Evolutionary conservation across 169 alveolate species (phyloP).

Genomic region (Amoebophrya sp.): DNA sequence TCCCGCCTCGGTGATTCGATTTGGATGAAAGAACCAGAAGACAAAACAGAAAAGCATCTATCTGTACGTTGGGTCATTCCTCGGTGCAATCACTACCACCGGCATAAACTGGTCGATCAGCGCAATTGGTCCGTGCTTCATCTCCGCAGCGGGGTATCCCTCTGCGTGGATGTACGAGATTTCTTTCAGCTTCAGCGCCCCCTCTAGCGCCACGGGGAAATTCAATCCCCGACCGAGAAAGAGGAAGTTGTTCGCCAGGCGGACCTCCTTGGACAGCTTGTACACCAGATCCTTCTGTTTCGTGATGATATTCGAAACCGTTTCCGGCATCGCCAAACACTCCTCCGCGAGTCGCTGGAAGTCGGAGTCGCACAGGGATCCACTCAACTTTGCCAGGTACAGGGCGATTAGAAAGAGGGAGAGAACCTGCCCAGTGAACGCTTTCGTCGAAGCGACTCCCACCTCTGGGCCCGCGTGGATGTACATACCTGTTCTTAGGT

Average conservation of each 20-base stretch:
- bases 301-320: conserved; percentile 31
- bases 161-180: conserved; percentile 88
- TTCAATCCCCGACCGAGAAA: conserved; percentile 79
- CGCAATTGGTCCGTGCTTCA: conserved; percentile 93
- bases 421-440: conserved; percentile 81
- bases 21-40: too few species aligned
- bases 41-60: too few species aligned
- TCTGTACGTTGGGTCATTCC: conserved; percentile 45
- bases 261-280: conserved; percentile 22
- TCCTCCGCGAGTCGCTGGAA: conserved; percentile 54
- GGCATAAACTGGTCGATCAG: conserved; percentile 64
- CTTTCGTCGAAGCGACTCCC: conserved; percentile 93
- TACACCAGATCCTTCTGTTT: background rate
- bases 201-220: conserved; percentile 88
- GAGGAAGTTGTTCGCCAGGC: conserved; percentile 38
- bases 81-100: conserved; percentile 49
- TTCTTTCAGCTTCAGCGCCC: conserved; percentile 92
- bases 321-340: conserved; percentile 59
- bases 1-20: too few species aligned
- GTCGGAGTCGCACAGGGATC: conserved; percentile 45
- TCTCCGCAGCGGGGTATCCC: conserved; percentile 88
- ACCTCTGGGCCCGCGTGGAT: conserved; percentile 92
- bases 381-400: conserved; percentile 69
- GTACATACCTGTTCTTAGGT: conserved; percentile 65
- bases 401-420: conserved; percentile 71